These are phyloP conservation scores for Penicillium sp. DNA, from an alignment of 2,329 filamentous ascomycete species.

Conservation along the genomic window DNA sequence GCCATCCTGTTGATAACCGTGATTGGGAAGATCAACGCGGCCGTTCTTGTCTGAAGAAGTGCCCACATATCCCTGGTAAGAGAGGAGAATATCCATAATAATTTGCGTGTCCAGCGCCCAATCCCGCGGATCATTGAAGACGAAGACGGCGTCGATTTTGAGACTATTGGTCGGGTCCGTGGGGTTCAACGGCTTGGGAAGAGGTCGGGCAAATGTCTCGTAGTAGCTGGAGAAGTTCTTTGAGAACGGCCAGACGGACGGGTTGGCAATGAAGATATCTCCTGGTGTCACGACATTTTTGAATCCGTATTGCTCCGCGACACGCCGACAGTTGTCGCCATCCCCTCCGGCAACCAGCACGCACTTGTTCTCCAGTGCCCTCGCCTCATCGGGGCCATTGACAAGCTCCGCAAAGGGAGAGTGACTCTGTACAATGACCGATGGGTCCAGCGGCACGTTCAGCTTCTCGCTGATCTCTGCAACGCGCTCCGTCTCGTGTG, in stretches of 20 bases:
- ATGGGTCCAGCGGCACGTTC: conserved; percentile 58
- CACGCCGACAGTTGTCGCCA: conserved; percentile 61
- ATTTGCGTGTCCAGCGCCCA: conserved; percentile 89
- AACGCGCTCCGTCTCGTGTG: conserved; percentile 69
- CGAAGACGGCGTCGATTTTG: conserved; percentile 83
- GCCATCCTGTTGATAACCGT: conserved; percentile 74
- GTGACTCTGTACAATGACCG: conserved; percentile 81
- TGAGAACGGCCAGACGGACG: conserved; percentile 78
- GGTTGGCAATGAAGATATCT: conserved; percentile 72
- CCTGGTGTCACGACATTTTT: conserved; percentile 76
- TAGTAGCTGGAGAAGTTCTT: conserved; percentile 62
- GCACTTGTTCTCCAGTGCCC: conserved; percentile 58
- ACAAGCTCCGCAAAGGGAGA: conserved; percentile 77
- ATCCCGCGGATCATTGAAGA: conserved; percentile 94
- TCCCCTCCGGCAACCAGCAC: conserved; percentile 70
- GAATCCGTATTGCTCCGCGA: conserved; percentile 77
- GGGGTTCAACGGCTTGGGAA: conserved; percentile 34
- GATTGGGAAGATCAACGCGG: conserved; percentile 58
- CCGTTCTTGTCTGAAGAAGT: conserved; percentile 73
- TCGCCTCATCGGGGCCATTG: conserved; percentile 52
- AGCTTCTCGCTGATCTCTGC: conserved; percentile 64
- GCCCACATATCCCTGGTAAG: conserved; percentile 70
- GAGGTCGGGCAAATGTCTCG: conserved; percentile 40
- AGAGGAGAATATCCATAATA: conserved; percentile 77
- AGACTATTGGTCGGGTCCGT: conserved; percentile 50